Evolutionary conservation across 2,329 filamentous ascomycete genomes (phyloP).

Genomic region (Fusarium brachygibbosum): DNA sequence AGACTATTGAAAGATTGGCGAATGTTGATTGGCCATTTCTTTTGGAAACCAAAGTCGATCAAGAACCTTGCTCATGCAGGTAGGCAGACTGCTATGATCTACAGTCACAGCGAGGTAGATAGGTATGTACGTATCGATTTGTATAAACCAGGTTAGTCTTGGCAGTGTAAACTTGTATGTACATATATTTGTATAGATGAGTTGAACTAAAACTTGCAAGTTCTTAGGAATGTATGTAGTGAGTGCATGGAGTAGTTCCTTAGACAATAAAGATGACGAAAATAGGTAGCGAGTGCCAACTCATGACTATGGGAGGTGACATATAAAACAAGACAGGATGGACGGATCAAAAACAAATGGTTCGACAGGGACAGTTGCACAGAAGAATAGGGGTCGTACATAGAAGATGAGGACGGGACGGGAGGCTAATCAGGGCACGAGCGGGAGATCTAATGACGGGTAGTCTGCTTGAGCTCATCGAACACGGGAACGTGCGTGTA

Average conservation of each 20-base stretch:
- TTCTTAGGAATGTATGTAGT: background rate
- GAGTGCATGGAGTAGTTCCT: background rate
- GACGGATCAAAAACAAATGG: constrained; percentile 1
- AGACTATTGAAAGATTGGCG: constrained; percentile 37
- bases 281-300: constrained; percentile 24
- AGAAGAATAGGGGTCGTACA: constrained; percentile 18
- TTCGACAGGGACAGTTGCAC: constrained; percentile 19
- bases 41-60: constrained; percentile 13
- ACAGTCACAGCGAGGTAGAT: background rate
- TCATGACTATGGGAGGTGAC: constrained; percentile 16
- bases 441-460: constrained; percentile 48
- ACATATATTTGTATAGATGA: background rate
- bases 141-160: background rate
- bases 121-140: background rate
- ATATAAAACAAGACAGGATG: constrained; percentile 12
- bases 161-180: background rate
- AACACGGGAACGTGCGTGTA: constrained; percentile 49
- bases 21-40: constrained; percentile 15
- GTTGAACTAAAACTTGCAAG: too few relatives aligned
- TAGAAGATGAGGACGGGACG: constrained; percentile 30
- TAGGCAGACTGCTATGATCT: constrained; percentile 11
- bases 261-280: background rate
- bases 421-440: constrained; percentile 32
- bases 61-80: constrained; percentile 12
- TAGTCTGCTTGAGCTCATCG: constrained; percentile 49